These are phyloP conservation scores for Curvularia eragrostidis DNA, from an alignment of 2,329 filamentous ascomycete species.

Conservation along the genomic window DNA sequence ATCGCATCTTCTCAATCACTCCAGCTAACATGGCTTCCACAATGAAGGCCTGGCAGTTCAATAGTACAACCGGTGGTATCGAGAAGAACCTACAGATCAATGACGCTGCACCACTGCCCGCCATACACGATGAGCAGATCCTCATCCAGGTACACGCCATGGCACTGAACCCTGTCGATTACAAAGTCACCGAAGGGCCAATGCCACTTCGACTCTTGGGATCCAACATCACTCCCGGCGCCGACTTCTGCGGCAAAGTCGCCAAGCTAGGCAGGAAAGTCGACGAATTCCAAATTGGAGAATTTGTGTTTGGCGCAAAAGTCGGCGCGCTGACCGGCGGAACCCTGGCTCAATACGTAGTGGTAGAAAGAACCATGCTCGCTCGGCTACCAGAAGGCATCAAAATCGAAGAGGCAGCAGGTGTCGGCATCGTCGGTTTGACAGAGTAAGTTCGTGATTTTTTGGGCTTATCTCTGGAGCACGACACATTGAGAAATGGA, in stretches of 20 bases:
- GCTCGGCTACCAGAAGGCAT: slow-evolving; percentile 37
- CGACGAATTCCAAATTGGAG: slow-evolving; percentile 42
- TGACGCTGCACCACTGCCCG: slow-evolving; percentile 52
- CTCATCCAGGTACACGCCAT: slow-evolving; percentile 63
- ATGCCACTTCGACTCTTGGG: slow-evolving; percentile 41
- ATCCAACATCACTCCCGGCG: slow-evolving; percentile 51
- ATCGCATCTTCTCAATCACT: background rate
- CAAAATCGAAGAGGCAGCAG: slow-evolving; percentile 45
- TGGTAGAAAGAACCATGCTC: slow-evolving; percentile 30
- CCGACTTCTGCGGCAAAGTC: slow-evolving; percentile 62
- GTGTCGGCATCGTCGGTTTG: slow-evolving; percentile 47
- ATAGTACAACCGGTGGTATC: slow-evolving; percentile 54
- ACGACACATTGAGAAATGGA: background rate
- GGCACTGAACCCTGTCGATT: slow-evolving; percentile 68
- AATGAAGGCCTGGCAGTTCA: slow-evolving; percentile 68
- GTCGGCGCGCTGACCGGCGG: slow-evolving; percentile 43
- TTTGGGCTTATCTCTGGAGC: background rate
- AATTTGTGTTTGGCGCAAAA: slow-evolving; percentile 51
- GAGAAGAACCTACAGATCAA: slow-evolving; percentile 61
- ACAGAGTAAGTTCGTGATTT: slow-evolving; percentile 39
- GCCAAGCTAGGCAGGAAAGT: slow-evolving; percentile 44
- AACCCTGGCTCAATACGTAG: slow-evolving; percentile 48
- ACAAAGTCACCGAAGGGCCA: slow-evolving; percentile 65
- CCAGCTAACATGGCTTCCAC: slow-evolving; percentile 35
- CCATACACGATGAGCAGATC: slow-evolving; percentile 54